Evolutionary conservation across 495 filamentous ascomycete species (phyloP).

Genomic region (Cairneyella variabilis): DNA sequence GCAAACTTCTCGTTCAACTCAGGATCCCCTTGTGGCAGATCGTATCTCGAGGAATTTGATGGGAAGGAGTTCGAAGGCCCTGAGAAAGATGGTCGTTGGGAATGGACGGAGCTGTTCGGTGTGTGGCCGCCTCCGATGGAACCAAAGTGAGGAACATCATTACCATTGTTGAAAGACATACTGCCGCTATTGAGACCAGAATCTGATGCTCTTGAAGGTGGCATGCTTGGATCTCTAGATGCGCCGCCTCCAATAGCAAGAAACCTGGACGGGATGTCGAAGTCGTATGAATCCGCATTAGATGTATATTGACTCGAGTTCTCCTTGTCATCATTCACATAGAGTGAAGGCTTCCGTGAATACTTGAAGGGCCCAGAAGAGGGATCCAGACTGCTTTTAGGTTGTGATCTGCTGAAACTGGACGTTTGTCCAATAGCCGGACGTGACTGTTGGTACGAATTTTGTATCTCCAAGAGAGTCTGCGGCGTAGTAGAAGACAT

Average conservation of each 20-base stretch:
- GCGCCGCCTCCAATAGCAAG: conserved; percentile 13
- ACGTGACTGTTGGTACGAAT: conserved; percentile 36
- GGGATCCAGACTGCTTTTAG: conserved; percentile 27
- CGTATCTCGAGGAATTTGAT: conserved; percentile 19
- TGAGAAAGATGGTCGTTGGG: conserved; percentile 22
- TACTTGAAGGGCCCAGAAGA: conserved; percentile 25
- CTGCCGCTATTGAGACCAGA: conserved; percentile 21
- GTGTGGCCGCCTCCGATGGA: conserved; percentile 26
- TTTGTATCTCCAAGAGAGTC: conserved; percentile 37
- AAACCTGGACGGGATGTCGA: conserved; percentile 15
- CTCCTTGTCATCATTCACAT: conserved; percentile 29
- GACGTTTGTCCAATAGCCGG: conserved; percentile 18
- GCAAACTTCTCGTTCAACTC: conserved; percentile 24
- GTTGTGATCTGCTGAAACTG: conserved; percentile 16
- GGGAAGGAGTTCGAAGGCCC: conserved; percentile 14
- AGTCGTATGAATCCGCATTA: conserved; percentile 9
- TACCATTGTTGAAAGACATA: conserved; percentile 19
- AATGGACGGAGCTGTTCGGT: conserved; percentile 27
- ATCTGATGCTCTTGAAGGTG: conserved; percentile 30
- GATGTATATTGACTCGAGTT: conserved; percentile 21
- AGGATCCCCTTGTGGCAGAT: conserved; percentile 16
- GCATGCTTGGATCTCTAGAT: conserved; percentile 30
- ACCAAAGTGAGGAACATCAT: conserved; percentile 16
- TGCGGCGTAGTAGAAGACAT: conserved; percentile 35
- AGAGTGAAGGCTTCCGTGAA: conserved; percentile 20